phyloP scores from a whole-genome alignment of 345 rosid species.

The Combretum micranthum region DNA sequence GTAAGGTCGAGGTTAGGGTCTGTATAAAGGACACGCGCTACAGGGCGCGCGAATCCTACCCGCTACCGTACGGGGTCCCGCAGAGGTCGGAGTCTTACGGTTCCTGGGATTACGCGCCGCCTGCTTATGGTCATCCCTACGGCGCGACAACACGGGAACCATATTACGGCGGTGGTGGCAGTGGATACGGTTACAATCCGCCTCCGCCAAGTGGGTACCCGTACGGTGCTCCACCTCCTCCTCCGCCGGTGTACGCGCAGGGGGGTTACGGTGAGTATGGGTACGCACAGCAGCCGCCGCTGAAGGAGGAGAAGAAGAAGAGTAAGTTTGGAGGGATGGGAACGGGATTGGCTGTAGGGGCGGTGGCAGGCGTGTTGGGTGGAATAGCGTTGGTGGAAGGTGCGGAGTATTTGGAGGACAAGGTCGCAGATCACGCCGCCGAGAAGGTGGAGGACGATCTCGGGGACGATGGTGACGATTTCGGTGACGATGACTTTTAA shows the following conservation, averaged over 20 bases:
- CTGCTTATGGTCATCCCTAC: conserved; percentile 12
- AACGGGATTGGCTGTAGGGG: conserved; percentile 80
- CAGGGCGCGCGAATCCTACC: conserved; percentile 16
- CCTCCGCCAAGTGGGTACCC: conserved; percentile 18
- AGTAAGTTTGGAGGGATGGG: conserved; percentile 80
- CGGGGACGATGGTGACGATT: conserved; percentile 28
- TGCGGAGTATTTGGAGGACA: conserved; percentile 55
- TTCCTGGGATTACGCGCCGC: conserved; percentile 23
- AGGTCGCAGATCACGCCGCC: conserved; percentile 48
- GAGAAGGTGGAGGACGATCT: conserved; percentile 62
- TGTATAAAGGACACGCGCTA: conserved; percentile 31
- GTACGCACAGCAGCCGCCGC: conserved; percentile 5
- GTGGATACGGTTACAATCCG: neutral
- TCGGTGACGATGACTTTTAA: conserved; percentile 15
- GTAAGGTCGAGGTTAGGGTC: conserved; percentile 58
- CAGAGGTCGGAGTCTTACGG: conserved; percentile 25
- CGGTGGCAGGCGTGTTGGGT: conserved; percentile 67
- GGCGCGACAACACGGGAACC: conserved; percentile 20
- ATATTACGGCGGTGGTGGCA: conserved; percentile 11
- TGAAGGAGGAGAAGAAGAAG: conserved; percentile 39
- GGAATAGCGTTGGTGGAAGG: conserved; percentile 76
- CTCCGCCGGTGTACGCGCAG: conserved; percentile 22
- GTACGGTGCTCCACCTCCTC: conserved; percentile 28
- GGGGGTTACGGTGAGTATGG: conserved; percentile 15
- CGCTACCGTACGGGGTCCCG: conserved; percentile 38